A percentile compares a stretch with the other conserved stretches of the same genome.
Conservation (phyloP, 805 yeast species). For the Candida silvicultrix region DNA sequence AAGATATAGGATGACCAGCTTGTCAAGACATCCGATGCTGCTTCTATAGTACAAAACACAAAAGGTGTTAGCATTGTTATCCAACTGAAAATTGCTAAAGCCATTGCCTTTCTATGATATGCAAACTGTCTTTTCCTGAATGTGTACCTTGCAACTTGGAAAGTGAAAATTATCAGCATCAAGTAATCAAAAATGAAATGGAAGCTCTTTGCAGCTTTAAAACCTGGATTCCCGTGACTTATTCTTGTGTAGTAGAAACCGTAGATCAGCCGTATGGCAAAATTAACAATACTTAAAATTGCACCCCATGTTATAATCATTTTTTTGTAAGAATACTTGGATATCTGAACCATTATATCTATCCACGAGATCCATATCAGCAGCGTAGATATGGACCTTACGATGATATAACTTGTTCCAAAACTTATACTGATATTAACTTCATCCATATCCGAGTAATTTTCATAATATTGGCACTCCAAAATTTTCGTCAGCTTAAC, state of each 20-base stretch:
- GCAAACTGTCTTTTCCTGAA: slow-evolving; percentile 35
- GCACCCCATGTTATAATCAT: slow-evolving; percentile 26
- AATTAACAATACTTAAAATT: slow-evolving; percentile 24
- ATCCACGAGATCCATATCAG: slow-evolving; percentile 49
- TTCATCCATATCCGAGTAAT: slow-evolving; percentile 45
- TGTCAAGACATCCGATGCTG: slow-evolving; percentile 32
- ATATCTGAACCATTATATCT: slow-evolving; percentile 39
- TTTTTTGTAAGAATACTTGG: slow-evolving; percentile 25
- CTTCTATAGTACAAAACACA: slow-evolving; percentile 29
- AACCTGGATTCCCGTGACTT: not conserved
- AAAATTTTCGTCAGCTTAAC: slow-evolving; percentile 39
- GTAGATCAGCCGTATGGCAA: slow-evolving; percentile 18
- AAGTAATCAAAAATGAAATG: slow-evolving; percentile 25
- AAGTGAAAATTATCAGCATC: slow-evolving; percentile 25
- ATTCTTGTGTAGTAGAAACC: slow-evolving; percentile 8
- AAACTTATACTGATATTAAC: slow-evolving; percentile 33
- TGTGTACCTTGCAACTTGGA: slow-evolving; percentile 31
- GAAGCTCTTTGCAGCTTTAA: slow-evolving; percentile 20
- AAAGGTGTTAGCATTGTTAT: slow-evolving; percentile 31
- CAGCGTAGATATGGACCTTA: slow-evolving; percentile 34
- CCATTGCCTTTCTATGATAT: slow-evolving; percentile 38
- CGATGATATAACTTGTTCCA: slow-evolving; percentile 30
- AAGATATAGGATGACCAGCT: slow-evolving; percentile 43
- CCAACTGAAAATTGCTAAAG: slow-evolving; percentile 41
- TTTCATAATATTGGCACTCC: slow-evolving; percentile 40